phyloP scores from a whole-genome alignment of 2,329 filamentous ascomycete genomes.

The Mycogone perniciosa region DNA sequence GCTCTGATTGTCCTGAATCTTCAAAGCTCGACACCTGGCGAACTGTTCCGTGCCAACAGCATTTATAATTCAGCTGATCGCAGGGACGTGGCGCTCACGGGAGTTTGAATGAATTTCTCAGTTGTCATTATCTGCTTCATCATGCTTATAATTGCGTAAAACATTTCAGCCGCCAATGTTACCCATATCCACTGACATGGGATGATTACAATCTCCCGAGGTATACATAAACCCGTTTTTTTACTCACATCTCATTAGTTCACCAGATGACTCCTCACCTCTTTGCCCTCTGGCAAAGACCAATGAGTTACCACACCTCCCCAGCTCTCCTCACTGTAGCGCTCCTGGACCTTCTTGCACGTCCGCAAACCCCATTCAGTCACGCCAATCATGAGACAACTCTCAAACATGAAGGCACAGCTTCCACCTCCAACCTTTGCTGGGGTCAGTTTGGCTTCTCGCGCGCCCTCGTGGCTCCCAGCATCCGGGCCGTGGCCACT shows the following conservation, averaged over 20 bases:
- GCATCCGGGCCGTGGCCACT: slow-evolving; percentile 59
- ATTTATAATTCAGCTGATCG: too few species aligned
- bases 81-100: too few species aligned
- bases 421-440: slow-evolving; percentile 54
- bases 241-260: not conserved
- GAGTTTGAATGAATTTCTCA: too few species aligned
- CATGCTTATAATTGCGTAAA: too few species aligned
- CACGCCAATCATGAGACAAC: slow-evolving; percentile 62
- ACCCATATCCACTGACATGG: too few species aligned
- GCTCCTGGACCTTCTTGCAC: slow-evolving; percentile 49
- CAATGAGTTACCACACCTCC: slow-evolving; percentile 59
- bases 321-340: slow-evolving; percentile 79
- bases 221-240: slow-evolving; percentile 12
- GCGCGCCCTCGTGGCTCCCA: slow-evolving; percentile 49
- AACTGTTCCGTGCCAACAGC: too few species aligned
- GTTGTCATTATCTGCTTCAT: too few species aligned
- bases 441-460: slow-evolving; percentile 47
- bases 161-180: too few species aligned
- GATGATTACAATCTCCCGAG: too few species aligned
- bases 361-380: slow-evolving; percentile 61
- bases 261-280: slow-evolving; percentile 21
- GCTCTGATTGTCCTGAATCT: too few species aligned
- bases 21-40: too few species aligned
- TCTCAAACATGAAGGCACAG: slow-evolving; percentile 67
- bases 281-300: slow-evolving; percentile 34